Base-by-base conservation (phyloP, 495 filamentous ascomycete genomes). In the Apiosordaria backusii region DNA sequence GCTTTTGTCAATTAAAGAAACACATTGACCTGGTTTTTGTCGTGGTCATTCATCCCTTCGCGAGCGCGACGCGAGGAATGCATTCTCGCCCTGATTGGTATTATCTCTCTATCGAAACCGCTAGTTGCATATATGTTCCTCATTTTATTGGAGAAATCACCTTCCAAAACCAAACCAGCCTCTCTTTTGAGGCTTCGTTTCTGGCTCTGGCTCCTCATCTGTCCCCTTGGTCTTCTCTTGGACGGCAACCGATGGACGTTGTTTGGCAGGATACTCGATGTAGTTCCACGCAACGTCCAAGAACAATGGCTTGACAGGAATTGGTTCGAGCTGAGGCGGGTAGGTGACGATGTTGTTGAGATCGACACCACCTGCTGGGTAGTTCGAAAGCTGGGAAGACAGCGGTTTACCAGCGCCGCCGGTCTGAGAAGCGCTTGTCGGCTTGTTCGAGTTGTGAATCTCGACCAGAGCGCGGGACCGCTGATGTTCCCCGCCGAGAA, bases 231-330 rank as follows among this genome's bases (percentile, higher is more conserved):
- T 61, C 21, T 50, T 19, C 21, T 21, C 57, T 18, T n/a, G 35
- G 10, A 21, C 53, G 19, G 58, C 60, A 0, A 4, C 67, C 26
- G 25, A 55, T 53, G 58, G 22, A n/a, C 26, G 62, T 40, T 64
- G 62, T 64, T 84, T 83, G 3, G 89, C 90, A 2, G 95, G 93
- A 76, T 99, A 99, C 22, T 92, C 88, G 66, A 99, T 92, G 74
- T 97, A 99, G 75, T 98, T 99, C 90, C 92, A 98, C 18, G 95
- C 95, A 15, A 97, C 91, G 75, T 99, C 95, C 57, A 98, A 85
- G 82, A 97, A 98, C 18, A 99, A 76, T 18, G 95, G 96, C 77
- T 99, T 99, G 18, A 97, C 92, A 0, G 95, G 93, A 50, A 97
- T 86, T 0, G 91, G 85, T 64, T 91, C 86, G 62, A 97, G 79